Conservation (phyloP, 805 yeast species). For the Starmera caribaea region DNA sequence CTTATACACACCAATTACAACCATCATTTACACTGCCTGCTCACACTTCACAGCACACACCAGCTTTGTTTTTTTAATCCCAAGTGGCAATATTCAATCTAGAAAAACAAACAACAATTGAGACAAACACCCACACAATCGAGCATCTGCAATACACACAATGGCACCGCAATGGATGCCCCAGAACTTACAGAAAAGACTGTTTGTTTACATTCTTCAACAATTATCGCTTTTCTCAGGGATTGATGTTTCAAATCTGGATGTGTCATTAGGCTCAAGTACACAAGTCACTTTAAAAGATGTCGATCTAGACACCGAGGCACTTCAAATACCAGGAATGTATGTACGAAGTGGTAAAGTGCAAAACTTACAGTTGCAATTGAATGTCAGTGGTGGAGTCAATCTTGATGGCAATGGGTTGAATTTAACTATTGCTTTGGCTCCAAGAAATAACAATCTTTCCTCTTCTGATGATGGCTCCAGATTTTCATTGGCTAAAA, state of each 20-base stretch:
- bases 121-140: background rate
- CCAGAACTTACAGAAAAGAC: constrained; percentile 73
- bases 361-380: constrained; percentile 41
- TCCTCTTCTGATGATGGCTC: constrained; percentile 15
- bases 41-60: too few relatives aligned
- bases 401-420: constrained; percentile 48
- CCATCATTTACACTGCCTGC: too few relatives aligned
- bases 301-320: constrained; percentile 64
- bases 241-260: constrained; percentile 71
- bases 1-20: too few relatives aligned
- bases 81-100: background rate
- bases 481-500: constrained; percentile 52
- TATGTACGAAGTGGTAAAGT: constrained; percentile 53
- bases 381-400: constrained; percentile 67
- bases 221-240: constrained; percentile 77
- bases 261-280: constrained; percentile 62
- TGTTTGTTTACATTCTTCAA: constrained; percentile 69
- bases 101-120: background rate
- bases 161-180: constrained; percentile 56
- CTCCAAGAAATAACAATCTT: constrained; percentile 10
- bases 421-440: constrained; percentile 34
- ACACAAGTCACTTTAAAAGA: constrained; percentile 43
- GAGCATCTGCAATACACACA: background rate
- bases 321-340: constrained; percentile 55
- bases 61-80: background rate